Conservation (phyloP, 805 yeast genomes). For the Priceomyces melissophilus region DNA sequence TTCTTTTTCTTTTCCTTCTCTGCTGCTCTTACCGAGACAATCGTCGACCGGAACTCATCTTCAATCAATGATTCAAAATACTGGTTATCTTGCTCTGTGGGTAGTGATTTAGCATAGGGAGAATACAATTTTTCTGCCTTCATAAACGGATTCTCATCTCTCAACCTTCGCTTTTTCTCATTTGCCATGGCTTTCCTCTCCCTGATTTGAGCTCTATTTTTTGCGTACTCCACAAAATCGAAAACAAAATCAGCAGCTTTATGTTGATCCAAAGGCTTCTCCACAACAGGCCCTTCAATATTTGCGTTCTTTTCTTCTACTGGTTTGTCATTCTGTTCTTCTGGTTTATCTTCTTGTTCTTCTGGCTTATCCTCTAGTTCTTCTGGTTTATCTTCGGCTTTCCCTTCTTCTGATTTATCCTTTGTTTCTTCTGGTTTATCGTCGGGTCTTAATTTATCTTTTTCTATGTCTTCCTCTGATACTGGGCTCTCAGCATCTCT, state of each 20-base stretch:
- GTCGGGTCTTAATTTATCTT: constrained; percentile 1
- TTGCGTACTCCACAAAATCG: constrained; percentile 58
- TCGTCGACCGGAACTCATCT: constrained; percentile 29
- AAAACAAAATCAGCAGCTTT: constrained; percentile 24
- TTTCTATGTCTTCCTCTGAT: background rate
- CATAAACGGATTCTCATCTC: constrained; percentile 31
- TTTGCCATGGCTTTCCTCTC: constrained; percentile 23
- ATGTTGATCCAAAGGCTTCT: no score
- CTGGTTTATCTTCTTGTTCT: background rate
- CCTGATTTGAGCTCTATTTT: constrained; percentile 39
- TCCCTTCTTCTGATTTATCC: background rate
- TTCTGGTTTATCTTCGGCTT: no score
- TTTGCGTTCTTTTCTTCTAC: background rate
- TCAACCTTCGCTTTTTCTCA: constrained; percentile 13
- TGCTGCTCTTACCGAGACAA: constrained; percentile 31
- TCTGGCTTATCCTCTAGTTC: background rate
- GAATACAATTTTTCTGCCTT: constrained; percentile 37
- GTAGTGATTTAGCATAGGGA: constrained; percentile 28
- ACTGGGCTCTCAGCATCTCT: constrained; percentile 9
- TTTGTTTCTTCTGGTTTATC: constrained; percentile 2
- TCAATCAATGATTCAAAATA: constrained; percentile 20
- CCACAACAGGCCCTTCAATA: background rate
- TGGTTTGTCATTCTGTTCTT: background rate
- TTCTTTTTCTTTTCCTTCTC: constrained; percentile 25
- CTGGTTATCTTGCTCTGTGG: constrained; percentile 20